phyloP scores from a whole-genome alignment of 78 protist genomes.

The Ministeria vibrans region DNA sequence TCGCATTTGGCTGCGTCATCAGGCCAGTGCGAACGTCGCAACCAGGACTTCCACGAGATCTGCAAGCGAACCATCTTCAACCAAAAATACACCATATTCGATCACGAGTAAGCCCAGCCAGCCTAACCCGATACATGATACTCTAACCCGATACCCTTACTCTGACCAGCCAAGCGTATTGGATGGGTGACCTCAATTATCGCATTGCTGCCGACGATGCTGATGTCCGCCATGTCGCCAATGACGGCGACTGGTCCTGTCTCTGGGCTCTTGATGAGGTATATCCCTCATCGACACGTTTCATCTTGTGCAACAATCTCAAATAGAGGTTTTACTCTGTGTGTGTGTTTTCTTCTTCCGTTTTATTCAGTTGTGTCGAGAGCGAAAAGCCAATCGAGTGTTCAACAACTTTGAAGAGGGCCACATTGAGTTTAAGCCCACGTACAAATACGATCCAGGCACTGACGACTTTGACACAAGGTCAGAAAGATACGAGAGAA shows the following conservation, averaged over 20 bases:
- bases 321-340: not conserved
- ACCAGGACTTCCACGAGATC: conserved; percentile 67
- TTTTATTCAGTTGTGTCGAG: not conserved
- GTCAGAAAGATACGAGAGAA: too few relatives aligned
- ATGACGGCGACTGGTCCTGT: conserved; percentile 20
- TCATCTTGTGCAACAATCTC: not conserved
- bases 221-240: conserved; percentile 36
- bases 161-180: conserved; percentile 36
- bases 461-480: conserved; percentile 58
- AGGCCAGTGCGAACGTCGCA: conserved; percentile 50
- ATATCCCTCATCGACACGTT: not conserved
- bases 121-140: conserved; percentile 1
- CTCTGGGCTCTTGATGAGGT: conserved; percentile 57
- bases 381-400: conserved; percentile 3
- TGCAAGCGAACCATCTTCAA: not conserved
- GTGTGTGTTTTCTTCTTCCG: not conserved
- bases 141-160: not conserved
- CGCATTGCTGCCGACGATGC: conserved; percentile 39
- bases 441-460: conserved; percentile 71
- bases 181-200: conserved; percentile 81
- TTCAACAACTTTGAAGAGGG: conserved; percentile 67
- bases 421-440: conserved; percentile 74
- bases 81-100: conserved; percentile 15
- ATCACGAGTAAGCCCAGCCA: conserved; percentile 65
- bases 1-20: conserved; percentile 83